Percentiles rank a stretch among this genome's conserved stretches.
Evolutionary conservation across 2,329 filamentous ascomycete species (phyloP).

Genomic region (Penicillium griseofulvum): DNA sequence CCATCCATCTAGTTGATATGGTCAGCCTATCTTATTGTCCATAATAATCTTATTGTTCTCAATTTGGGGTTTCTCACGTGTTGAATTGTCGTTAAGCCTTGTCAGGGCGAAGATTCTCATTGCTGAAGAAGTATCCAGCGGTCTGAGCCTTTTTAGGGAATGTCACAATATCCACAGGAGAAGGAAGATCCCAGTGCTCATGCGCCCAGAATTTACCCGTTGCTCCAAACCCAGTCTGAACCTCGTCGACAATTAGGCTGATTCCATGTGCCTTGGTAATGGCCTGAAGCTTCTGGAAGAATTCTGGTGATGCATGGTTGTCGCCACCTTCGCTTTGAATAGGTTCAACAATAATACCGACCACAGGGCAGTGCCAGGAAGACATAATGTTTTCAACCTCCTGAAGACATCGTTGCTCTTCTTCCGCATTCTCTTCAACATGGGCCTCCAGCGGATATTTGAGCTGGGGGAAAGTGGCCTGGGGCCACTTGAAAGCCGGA

Average conservation of each 20-base stretch:
- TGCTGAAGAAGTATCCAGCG: constrained; percentile 6
- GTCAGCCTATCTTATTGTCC: background rate
- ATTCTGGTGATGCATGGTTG: constrained; percentile 3
- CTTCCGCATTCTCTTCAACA: constrained; percentile 3
- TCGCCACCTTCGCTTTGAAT: constrained; percentile 7
- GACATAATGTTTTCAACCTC: background rate
- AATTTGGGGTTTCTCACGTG: background rate
- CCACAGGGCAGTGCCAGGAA: constrained; percentile 6
- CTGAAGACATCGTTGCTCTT: background rate
- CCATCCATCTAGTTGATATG: constrained; percentile 2
- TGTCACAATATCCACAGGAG: constrained; percentile 2
- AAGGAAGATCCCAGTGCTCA: constrained; percentile 1
- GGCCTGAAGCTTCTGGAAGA: constrained; percentile 1
- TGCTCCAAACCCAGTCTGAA: constrained; percentile 4
- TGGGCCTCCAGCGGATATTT: constrained; percentile 8
- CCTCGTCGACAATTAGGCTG: constrained; percentile 1
- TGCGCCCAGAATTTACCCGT: constrained; percentile 9
- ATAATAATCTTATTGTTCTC: background rate
- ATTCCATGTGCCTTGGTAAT: background rate
- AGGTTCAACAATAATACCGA: constrained; percentile 2
- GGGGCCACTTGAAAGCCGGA: constrained; percentile 9
- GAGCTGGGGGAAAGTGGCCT: constrained; percentile 6
- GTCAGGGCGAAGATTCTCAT: constrained; percentile 1
- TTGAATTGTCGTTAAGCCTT: constrained; percentile 7
- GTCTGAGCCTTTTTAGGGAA: constrained; percentile 9